Percentiles rank a stretch among this genome's conserved stretches.
Conservation (phyloP, 352 stramenopile species). For the Globisporangium spiculum region DNA sequence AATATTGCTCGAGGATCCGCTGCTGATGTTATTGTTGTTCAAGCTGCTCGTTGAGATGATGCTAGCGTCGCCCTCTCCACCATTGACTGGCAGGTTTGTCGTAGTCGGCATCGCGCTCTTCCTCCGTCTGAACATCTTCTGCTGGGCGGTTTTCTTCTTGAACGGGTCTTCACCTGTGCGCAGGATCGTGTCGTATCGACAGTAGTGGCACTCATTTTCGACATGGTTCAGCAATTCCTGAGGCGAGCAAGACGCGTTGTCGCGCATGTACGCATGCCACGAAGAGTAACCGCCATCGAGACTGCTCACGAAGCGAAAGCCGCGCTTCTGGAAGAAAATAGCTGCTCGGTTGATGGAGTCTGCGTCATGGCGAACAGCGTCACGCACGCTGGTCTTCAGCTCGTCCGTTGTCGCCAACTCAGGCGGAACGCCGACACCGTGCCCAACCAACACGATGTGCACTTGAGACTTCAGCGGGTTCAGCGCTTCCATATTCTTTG, state of each 20-base stretch:
- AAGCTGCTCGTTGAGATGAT: conserved; percentile 62
- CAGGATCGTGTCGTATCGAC: conserved; percentile 71
- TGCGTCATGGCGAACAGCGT: conserved; percentile 64
- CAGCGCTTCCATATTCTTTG: conserved; percentile 62
- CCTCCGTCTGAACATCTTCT: conserved; percentile 42
- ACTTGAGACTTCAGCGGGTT: conserved; percentile 71
- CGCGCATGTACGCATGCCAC: conserved; percentile 84
- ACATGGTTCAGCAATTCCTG: conserved; percentile 74
- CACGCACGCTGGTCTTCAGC: conserved; percentile 67
- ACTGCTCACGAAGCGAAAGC: conserved; percentile 77
- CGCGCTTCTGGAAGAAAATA: conserved; percentile 81
- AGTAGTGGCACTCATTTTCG: conserved; percentile 69
- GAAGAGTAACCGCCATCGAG: conserved; percentile 77
- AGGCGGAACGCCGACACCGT: conserved; percentile 65
- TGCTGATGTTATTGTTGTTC: conserved; percentile 28
- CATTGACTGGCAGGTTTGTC: conserved; percentile 69
- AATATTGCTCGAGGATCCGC: conserved; percentile 17
- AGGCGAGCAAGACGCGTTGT: conserved; percentile 48
- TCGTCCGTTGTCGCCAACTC: conserved; percentile 63
- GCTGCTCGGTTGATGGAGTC: conserved; percentile 73
- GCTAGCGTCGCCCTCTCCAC: conserved; percentile 61
- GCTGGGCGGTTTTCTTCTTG: conserved; percentile 46
- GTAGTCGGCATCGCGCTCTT: conserved; percentile 69
- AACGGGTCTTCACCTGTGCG: conserved; percentile 61
- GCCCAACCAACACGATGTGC: conserved; percentile 72